Evolutionary conservation across 257 asterid species (phyloP), one percentile per base, ranked within the genome.

Genomic region (Penstemon barbatus): DNA sequence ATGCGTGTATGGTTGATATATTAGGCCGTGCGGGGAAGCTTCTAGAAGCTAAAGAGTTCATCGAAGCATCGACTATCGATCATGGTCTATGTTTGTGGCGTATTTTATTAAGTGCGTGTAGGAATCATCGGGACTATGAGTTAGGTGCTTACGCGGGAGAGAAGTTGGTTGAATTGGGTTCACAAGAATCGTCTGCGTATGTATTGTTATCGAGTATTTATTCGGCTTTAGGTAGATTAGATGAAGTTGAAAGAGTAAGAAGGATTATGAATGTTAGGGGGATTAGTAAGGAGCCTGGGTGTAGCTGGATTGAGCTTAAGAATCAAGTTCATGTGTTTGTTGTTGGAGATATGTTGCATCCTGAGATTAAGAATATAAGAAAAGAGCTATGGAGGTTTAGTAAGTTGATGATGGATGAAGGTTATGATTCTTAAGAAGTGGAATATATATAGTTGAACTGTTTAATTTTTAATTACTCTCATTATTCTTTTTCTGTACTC

Each of bases 101-200:
- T 61, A 89, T 91, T 67, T 77, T 91, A 68, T 56, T 91, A 45
- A 84, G 96, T 79, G 97, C 97, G 66, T 75, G 86, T 61, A 61
- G 86, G 63, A 91, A 89, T 75, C 82, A 85, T 51, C 80, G 90
- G 3, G 68, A 86, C 77, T 91, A 82, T 63, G 94, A 87, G 68
- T 53, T 91, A 79, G 97, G 97, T 18, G 96, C 91, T 70, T 87
- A 87, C 13, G 93, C 96, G 0, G 97, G 96, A 38, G 97, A 91
- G 77, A 87, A 84, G 78, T 55, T 91, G 75, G 71, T 91, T 77
- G 96, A 89, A 57, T 70, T 87, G 75, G 85, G 93, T 0, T 85
- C 97, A 38, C 79, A 70, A 18, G 97, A 91, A 66, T 91, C 97
- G 10, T 91, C 97, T 54, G 88, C 91, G 1, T 91, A 89, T 49